Base-by-base conservation (phyloP, 495 filamentous ascomycete species). In the Aspergillus affinis region DNA sequence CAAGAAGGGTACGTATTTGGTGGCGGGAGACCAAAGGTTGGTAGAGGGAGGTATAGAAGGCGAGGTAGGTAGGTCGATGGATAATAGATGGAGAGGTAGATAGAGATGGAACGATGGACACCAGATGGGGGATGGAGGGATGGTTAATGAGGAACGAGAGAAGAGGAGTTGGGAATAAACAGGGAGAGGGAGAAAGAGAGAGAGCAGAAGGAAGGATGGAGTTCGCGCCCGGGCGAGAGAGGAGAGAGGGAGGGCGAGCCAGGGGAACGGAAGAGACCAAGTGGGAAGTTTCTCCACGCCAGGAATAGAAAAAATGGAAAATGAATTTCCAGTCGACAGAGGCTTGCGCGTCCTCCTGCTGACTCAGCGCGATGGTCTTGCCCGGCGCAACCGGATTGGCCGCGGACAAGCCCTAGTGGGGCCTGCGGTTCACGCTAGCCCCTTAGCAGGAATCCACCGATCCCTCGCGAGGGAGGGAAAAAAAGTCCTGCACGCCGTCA, bases 321-420 rank as follows among this genome's bases (percentile, higher is more conserved):
- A 32, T 12, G 30, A 12, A 32, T 32, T 62, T 32, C 44, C 61
- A 67, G 63, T 63, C 55, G 51, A 51, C 57, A 54, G 56, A 58
- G 66, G 73, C 58, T 78, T 78, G 71, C 75, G 72, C 68, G 74
- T 70, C 74, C 74, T 66, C 55, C 23, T 36, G 71, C 60, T 76
- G 65, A 76, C 55, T 77, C 69, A 77, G 72, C 68, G 57, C 50
- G 6, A 2, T 13, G 23, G 23, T 13, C 30, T 67, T 58, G 55
- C 30, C 18, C 18, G 21, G 49, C 62, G 46, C 13, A 17, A 15
- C 15, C 17, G 4, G 41, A 62, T 66, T 61, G 63, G 63, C 6
- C 21, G 7, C 6, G 12, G 6, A 0, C 2, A 6, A 29, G 21
- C 45, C 29, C 41, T 48, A 23, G 45, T 55, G 55, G 61, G 60